Base-by-base conservation (phyloP, 1,284 basidiomycete genomes). In the Puccinia polysora region DNA sequence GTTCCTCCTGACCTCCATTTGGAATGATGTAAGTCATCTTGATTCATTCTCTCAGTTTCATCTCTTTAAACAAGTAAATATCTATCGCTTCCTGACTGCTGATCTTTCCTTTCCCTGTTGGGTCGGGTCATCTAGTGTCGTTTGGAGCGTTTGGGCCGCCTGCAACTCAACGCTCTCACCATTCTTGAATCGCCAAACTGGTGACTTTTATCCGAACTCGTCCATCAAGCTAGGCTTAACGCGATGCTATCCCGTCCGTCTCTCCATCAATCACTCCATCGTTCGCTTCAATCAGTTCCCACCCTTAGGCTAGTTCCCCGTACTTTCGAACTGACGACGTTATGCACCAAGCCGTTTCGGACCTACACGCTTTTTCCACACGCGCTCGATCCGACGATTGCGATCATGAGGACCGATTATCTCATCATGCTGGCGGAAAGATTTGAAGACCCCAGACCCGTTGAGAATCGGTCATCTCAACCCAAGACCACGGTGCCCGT, bases 311-410 rank as follows among this genome's bases (percentile, higher is more conserved):
- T 20, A 12, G 5, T 15, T 12, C 58, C 68, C 1, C 32, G 58
- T 10, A 53, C 18, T 1, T 71, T 52, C 34, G 34, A 40, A 23
- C 50, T 71, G 10, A 40, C 38, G 4, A 63, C 85, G 94, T 69
- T 82, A 86, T 36, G 88, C 89, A 4, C 80, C 86, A 0, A 87
- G 89, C 2, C 85, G 86, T 69, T 87, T 78, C 84, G 87, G 75
- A 83, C 84, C 1, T 82, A 84, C 0, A 77, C 81, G 5, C 81
- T 95, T 25, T 97, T 86, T 77, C 90, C 88, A 0, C 90, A 89
- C 78, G 86, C 89, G 0, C 45, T 8, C 18, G 59, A 60, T 45
- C 59, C 56, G 1, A 60, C 28, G 14, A 12, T 50, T 12, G 20
- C 45, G 2, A 63, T 63, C n/a, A 28, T 40, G 28, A 53, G 47